phyloP scores from a whole-genome alignment of 768 basidiomycete species.

The Agaricus bisporus region DNA sequence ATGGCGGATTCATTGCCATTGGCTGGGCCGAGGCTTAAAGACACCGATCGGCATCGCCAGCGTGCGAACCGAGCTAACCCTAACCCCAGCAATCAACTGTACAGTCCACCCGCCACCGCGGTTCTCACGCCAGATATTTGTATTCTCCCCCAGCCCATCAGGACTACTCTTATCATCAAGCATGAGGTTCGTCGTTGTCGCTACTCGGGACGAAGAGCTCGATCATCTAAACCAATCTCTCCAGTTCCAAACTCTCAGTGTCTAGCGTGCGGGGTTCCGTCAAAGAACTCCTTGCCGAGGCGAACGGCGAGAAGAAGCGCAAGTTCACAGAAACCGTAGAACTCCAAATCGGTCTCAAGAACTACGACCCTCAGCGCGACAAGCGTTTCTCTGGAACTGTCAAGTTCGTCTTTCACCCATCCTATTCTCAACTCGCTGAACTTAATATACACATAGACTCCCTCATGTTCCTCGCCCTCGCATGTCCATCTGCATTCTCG shows the following conservation, averaged over 20 bases:
- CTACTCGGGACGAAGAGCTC: neutral
- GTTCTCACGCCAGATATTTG: constrained; percentile 1
- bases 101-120: constrained; percentile 9
- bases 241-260: constrained; percentile 87
- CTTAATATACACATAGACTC: constrained; percentile 47
- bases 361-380: constrained; percentile 99
- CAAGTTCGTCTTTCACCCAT: constrained; percentile 50
- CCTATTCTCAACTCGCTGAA: constrained; percentile 7
- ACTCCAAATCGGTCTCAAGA: constrained; percentile 95
- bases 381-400: constrained; percentile 99
- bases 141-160: constrained; percentile 13
- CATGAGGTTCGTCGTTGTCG: constrained; percentile 20
- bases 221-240: constrained; percentile 1
- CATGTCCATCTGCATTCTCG: constrained; percentile 99
- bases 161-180: constrained; percentile 17
- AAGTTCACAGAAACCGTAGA: constrained; percentile 97
- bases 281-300: constrained; percentile 80
- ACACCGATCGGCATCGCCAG: too few relatives aligned
- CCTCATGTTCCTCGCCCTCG: constrained; percentile 97
- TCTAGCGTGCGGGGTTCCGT: constrained; percentile 99
- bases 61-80: neutral
- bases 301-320: constrained; percentile 84
- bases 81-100: constrained; percentile 1
- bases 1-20: constrained; percentile 6
- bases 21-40: neutral